Evolutionary conservation across 1,284 basidiomycete genomes (phyloP), one percentile per base, ranked within the genome.

Genomic region (Wallemia ichthyophaga): DNA sequence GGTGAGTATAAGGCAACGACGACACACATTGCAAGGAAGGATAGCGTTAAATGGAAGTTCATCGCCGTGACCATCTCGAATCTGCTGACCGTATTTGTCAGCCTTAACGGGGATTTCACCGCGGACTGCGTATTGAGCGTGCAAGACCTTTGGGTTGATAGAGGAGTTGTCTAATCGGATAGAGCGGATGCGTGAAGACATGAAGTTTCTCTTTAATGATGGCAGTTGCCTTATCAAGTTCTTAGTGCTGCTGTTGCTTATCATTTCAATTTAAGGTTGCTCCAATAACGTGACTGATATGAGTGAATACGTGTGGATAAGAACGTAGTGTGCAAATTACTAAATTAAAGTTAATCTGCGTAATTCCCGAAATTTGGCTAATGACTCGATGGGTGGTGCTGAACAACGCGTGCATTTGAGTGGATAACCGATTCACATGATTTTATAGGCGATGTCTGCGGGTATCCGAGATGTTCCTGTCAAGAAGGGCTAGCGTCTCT

Each of bases 81-180:
- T 78, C 64, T 74, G 70, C 58, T 80, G 79, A 61, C 80, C 76
- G 66, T 85, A 82, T 63, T 81, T 74, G 71, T 95, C 89, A 1
- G 92, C 89, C 68, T 83, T 85, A 73, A 89, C 85, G 17, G 92
- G 89, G 64, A 98, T 81, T 71, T 92, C 89, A 60, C 94, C 92
- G 61, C 92, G 85, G 27, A 98, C 94, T 61, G 92, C 92, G 69
- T 98, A 98, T 71, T 95, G 79, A 61, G 94, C 92, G 58, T 85
- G 80, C 66, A 80, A 75, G 59, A 95, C 77, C 61, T 82, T 75
- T 1, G 84, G 86, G 72, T 96, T 98, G 71, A 71, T 68, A 23
- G 66, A 65, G 25, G 13, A 17, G n/a, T 48, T 48, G n/a, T 48
- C 37, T 48, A 48, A 11, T 48, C 37, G 11, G 37, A 48, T 48